phyloP scores from a whole-genome alignment of 805 yeast species.

The Pichia scutulata region DNA sequence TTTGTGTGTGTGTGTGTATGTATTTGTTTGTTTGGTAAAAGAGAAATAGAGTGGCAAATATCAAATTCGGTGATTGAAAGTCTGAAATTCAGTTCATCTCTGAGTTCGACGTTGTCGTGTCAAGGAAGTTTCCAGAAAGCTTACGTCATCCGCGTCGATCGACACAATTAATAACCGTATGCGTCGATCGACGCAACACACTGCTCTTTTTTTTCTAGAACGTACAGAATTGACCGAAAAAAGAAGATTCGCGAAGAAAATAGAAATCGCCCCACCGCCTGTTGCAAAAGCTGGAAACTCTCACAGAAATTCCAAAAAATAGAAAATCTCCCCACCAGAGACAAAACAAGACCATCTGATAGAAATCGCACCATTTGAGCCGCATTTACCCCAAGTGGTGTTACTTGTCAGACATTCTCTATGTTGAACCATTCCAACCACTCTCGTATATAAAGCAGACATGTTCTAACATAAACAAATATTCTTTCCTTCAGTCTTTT shows the following conservation, averaged over 20 bases:
- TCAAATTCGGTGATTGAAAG: background rate
- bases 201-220: no score
- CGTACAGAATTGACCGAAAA: no score
- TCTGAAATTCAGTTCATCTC: background rate
- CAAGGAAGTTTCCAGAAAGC: no score
- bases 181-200: background rate
- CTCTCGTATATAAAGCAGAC: background rate
- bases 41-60: background rate
- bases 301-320: background rate
- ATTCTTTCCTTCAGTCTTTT: background rate
- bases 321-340: background rate
- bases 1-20: background rate
- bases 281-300: background rate
- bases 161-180: no score
- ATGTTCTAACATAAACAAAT: no score
- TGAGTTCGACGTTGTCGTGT: background rate
- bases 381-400: background rate
- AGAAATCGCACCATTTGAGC: background rate
- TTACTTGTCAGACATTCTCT: background rate
- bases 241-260: no score
- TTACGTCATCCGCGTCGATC: background rate
- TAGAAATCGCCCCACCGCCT: background rate
- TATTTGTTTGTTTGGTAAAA: background rate
- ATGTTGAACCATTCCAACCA: background rate
- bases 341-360: background rate